Conservation (phyloP, 371 early-diverging fungal genomes). For the Actinomortierella ambigua region DNA sequence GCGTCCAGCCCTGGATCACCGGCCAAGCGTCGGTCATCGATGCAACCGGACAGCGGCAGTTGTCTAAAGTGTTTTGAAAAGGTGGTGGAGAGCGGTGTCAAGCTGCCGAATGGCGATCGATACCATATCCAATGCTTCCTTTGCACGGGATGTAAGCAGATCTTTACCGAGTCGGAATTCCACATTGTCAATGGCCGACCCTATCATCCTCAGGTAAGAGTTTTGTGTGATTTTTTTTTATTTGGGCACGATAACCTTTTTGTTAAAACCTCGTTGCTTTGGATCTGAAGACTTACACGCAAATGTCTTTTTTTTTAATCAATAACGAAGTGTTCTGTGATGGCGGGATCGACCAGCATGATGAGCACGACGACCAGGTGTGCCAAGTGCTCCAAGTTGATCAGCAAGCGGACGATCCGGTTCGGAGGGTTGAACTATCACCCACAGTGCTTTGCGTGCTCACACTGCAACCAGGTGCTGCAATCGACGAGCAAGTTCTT, state of each 20-base stretch:
- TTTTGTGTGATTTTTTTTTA: constrained; percentile 1
- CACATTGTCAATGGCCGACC: constrained; percentile 51
- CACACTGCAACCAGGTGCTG: constrained; percentile 54
- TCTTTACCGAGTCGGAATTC: constrained; percentile 67
- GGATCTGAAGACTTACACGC: neutral
- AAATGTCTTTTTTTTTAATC: neutral
- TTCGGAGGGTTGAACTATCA: constrained; percentile 58
- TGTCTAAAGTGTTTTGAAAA: constrained; percentile 53
- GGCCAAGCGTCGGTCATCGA: constrained; percentile 2
- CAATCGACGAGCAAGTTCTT: constrained; percentile 61
- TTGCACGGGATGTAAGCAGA: constrained; percentile 66
- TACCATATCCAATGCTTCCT: constrained; percentile 75
- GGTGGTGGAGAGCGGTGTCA: constrained; percentile 55
- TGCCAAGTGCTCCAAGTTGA: constrained; percentile 50
- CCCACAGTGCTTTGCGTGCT: constrained; percentile 62
- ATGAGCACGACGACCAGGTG: constrained; percentile 49
- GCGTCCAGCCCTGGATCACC: constrained; percentile 9
- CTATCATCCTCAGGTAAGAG: constrained; percentile 55
- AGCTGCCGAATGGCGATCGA: constrained; percentile 59
- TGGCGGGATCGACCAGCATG: constrained; percentile 50
- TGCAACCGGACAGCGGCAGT: constrained; percentile 44
- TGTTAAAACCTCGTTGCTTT: constrained; percentile 27
- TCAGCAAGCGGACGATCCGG: constrained; percentile 59
- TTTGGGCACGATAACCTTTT: neutral
- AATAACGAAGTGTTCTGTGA: constrained; percentile 46